Evolutionary conservation across 192 early-diverging fungal genomes (phyloP).

Genomic region (Funneliformis geosporum): DNA sequence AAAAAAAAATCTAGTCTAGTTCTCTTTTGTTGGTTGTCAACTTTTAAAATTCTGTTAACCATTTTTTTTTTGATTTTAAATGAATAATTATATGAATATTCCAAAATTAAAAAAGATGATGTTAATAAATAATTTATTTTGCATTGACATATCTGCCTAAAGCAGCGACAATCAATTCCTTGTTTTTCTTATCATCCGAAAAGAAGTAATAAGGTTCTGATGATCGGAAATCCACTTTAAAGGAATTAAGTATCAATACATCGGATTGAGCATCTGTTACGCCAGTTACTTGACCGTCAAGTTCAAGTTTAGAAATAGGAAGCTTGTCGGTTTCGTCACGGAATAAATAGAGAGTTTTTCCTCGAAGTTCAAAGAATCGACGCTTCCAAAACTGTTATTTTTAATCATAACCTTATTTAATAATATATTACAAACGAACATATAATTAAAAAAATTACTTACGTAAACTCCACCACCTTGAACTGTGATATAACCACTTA

Average conservation of each 20-base stretch:
- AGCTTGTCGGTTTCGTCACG: constrained; percentile 48
- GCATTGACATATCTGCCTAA: constrained; percentile 44
- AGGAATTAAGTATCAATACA: constrained; percentile 54
- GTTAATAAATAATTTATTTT: constrained; percentile 38
- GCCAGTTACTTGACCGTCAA: constrained; percentile 41
- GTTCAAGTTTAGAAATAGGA: constrained; percentile 44
- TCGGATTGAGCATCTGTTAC: constrained; percentile 50
- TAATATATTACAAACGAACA: no score
- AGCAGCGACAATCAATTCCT: constrained; percentile 46
- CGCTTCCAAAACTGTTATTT: constrained; percentile 65
- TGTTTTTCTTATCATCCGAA: constrained; percentile 45
- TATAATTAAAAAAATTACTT: constrained; percentile 17
- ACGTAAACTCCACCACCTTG: constrained; percentile 44
- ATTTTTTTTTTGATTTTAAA: not conserved
- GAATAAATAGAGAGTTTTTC: constrained; percentile 49
- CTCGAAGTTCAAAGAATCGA: constrained; percentile 60
- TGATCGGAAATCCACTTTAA: constrained; percentile 48
- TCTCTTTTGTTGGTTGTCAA: not conserved
- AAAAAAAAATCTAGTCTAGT: no score
- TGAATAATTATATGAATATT: not conserved
- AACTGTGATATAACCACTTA: constrained; percentile 49
- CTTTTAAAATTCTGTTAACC: not conserved
- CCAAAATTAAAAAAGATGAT: not conserved
- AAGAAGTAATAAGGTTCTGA: constrained; percentile 53
- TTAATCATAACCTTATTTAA: no score